Base-by-base conservation (phyloP, 164 flowering plant species). In the Macadamia tetraphylla region DNA sequence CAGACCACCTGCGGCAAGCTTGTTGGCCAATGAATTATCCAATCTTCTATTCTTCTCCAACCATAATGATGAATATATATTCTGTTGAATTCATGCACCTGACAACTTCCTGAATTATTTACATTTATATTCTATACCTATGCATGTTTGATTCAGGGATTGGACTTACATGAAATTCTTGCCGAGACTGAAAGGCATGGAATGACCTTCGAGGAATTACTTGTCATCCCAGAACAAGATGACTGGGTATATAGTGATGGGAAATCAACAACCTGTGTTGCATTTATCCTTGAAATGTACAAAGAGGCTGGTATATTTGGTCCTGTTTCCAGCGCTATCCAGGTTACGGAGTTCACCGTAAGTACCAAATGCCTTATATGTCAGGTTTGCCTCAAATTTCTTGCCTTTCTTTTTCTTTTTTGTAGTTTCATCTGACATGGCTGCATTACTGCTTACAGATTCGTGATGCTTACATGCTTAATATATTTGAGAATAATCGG, bases 211-310 rank as follows among this genome's bases (percentile, higher is more conserved):
- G 98, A 88, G 70, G 81, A 94, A 40, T 78, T 94, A 63, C 90
- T 94, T 56, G 84, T 94, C 35, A 83, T 92, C 62, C 98, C 98
- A 1, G 98, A 94, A 66, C 88, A 87, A 82, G 98, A 94, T 75
- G 97, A 94, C 29, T 94, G 98, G 98, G 86, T 90, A 30, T 94
- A 94, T 70, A 94, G 97, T 77, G 98, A 94, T 77, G 98, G 98
- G 52, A 90, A 94, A 78, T 94, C 98, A n/a, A 94, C 98, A 10
- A 90, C 97, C 1, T 94, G 98, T 73, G 97, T 92, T 63, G 92
- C 97, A 71, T 94, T 94, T 73, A 89, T 94, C 64, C 88, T 94
- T 52, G 86, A 71, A 68, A 92, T 94, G 98, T 94, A 94, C 65
- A 94, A 94, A 74, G 97, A 84, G 71, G 97, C 98, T 69, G 97